Conservation (phyloP, 2,329 filamentous ascomycete species). For the Chalaropsis ovoidea region DNA sequence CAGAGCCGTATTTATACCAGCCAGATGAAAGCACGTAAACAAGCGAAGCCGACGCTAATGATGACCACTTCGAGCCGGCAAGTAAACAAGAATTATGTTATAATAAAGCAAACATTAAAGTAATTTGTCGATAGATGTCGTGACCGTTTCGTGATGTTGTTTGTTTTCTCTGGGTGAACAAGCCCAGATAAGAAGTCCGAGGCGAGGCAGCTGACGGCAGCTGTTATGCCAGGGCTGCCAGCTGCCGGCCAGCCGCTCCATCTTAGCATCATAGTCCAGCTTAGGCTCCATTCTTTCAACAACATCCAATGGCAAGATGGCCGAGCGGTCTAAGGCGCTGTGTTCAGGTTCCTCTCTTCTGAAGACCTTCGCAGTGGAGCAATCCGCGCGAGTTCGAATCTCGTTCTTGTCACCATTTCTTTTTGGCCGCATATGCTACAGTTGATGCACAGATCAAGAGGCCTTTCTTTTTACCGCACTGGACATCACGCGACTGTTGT, state of each 20-base stretch:
- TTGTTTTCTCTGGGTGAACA: not conserved
- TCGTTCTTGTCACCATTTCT: slow-evolving; percentile 32
- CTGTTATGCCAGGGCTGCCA: not conserved
- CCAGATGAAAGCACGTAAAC: not conserved
- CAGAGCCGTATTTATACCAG: not conserved
- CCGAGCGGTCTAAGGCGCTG: slow-evolving; percentile 20
- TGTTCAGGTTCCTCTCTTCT: slow-evolving; percentile 13
- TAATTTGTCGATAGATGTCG: not conserved
- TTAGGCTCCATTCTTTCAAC: not conserved
- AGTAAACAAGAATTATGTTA: not conserved
- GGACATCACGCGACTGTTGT: too few relatives aligned
- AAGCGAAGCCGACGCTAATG: not conserved
- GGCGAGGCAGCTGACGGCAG: not conserved
- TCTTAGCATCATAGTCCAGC: not conserved
- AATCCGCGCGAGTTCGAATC: slow-evolving; percentile 26
- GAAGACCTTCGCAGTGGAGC: slow-evolving; percentile 24
- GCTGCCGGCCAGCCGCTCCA: too few relatives aligned
- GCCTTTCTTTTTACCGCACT: too few relatives aligned
- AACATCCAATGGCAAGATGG: slow-evolving; percentile 18
- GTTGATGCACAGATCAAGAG: not conserved
- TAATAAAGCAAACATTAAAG: not conserved
- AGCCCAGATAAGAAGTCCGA: not conserved
- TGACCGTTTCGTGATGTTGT: not conserved
- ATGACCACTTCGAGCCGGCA: not conserved
- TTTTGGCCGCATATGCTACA: not conserved